Conservation (phyloP, 495 filamentous ascomycete species). For the Talaromyces borbonicus region DNA sequence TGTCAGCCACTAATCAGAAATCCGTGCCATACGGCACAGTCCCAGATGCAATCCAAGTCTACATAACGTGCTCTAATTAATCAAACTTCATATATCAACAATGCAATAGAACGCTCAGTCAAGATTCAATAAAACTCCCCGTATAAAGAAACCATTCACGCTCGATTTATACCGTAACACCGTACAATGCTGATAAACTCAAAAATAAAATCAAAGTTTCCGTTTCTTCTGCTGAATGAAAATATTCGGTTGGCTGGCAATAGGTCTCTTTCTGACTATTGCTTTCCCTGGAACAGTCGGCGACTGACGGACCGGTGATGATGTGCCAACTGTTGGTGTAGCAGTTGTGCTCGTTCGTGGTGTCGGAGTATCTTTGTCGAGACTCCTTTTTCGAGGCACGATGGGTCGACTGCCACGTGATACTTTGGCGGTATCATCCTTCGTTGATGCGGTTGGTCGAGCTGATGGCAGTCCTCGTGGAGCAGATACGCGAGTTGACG, state of each 20-base stretch:
- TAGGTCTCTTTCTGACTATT: conserved; percentile 22
- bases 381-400: background rate
- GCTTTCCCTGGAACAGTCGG: conserved; percentile 3
- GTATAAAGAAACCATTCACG: background rate
- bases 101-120: too few relatives aligned
- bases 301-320: background rate
- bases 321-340: background rate
- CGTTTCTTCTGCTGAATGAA: conserved; percentile 34
- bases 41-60: too few relatives aligned
- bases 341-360: background rate
- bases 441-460: background rate
- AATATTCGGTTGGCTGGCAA: conserved; percentile 17
- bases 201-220: conserved; percentile 13
- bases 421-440: background rate
- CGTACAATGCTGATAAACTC: too few relatives aligned
- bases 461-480: background rate
- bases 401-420: background rate
- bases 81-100: too few relatives aligned
- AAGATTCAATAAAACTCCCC: too few relatives aligned
- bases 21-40: too few relatives aligned
- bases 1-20: too few relatives aligned
- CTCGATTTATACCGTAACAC: background rate
- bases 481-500: background rate
- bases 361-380: background rate
- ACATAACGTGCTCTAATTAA: too few relatives aligned